Base-by-base conservation (phyloP, 306 rosid species). In the Rosa multiflora region DNA sequence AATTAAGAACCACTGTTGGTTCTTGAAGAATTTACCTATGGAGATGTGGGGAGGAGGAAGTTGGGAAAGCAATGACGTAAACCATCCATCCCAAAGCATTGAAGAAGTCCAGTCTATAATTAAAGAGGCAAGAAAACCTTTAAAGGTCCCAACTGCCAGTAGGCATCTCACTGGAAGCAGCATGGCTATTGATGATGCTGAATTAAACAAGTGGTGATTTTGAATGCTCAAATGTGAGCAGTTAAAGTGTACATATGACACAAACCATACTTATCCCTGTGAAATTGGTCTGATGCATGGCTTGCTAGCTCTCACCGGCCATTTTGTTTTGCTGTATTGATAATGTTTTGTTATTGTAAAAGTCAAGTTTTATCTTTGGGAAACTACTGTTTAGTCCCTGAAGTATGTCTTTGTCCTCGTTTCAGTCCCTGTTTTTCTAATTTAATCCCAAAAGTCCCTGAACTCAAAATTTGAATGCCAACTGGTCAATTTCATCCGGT, bases 1-100 rank as follows among this genome's bases (percentile, higher is more conserved):
- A 78, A 91, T 93, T 0, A 93, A 82, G 74, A 82, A 49, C 53
- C 97, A 93, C 83, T 83, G 92, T 35, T 93, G 97, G 98, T 93
- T 89, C 84, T 48, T 88, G 75, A 88, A 20, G 79, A 93, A 91
- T 84, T 83, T 93, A 84, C 93, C 98, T 0, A 35, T 83, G 48
- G 98, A 93, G 72, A 56, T 91, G 44, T 77, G 32, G 87, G 94
- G 91, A 80, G 93, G 90, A 70, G 98, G 88, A 85, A 86, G 88
- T 76, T 90, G 92, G 91, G 89, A 87, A 82, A 83, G 83, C 63
- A 79, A 53, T 37, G 94, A 89, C 49, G 88, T 86, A 69, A 91
- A 93, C 44, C 61, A 81, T 64, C 93, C 98, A 56, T 86, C 86
- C 17, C 98, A 91, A 73, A 82, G 86, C 77, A 69, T 81, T 14